Conservation (phyloP, 345 rosid species). For the Adansonia digitata region DNA sequence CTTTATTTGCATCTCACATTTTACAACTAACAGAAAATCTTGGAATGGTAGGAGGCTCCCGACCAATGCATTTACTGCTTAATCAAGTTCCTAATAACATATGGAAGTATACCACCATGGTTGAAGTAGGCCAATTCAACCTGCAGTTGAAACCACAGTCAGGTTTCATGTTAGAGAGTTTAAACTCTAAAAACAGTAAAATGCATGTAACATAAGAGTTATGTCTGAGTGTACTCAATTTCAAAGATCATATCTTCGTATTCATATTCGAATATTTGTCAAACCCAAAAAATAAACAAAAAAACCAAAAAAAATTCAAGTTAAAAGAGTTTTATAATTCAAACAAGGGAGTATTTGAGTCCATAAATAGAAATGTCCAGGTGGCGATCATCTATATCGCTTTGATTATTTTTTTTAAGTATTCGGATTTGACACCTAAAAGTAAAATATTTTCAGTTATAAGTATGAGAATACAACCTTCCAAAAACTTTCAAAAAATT, state of each 20-base stretch:
- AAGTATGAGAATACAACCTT: too few relatives aligned
- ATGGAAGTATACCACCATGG: slow-evolving; percentile 97
- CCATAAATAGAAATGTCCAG: background rate
- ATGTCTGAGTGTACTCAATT: too few relatives aligned
- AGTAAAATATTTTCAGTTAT: too few relatives aligned
- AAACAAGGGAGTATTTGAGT: background rate
- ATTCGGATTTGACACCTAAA: too few relatives aligned
- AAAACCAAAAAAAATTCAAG: too few relatives aligned
- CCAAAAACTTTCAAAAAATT: too few relatives aligned
- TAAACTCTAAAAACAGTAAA: background rate
- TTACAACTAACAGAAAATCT: slow-evolving; percentile 17
- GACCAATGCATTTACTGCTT: slow-evolving; percentile 31
- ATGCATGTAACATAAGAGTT: background rate
- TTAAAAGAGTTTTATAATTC: background rate
- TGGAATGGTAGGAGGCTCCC: background rate
- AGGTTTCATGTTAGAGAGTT: background rate
- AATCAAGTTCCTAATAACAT: slow-evolving; percentile 76
- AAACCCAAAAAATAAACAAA: too few relatives aligned
- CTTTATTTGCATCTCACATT: slow-evolving; percentile 30
- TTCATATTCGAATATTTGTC: too few relatives aligned
- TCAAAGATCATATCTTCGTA: too few relatives aligned
- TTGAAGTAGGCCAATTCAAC: slow-evolving; percentile 92
- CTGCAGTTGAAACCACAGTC: slow-evolving; percentile 31
- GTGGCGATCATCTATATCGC: too few relatives aligned
- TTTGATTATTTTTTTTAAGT: too few relatives aligned